Evolutionary conservation across 2,329 filamentous ascomycete species (phyloP).

Genomic region (Pseudomassariella vexata): DNA sequence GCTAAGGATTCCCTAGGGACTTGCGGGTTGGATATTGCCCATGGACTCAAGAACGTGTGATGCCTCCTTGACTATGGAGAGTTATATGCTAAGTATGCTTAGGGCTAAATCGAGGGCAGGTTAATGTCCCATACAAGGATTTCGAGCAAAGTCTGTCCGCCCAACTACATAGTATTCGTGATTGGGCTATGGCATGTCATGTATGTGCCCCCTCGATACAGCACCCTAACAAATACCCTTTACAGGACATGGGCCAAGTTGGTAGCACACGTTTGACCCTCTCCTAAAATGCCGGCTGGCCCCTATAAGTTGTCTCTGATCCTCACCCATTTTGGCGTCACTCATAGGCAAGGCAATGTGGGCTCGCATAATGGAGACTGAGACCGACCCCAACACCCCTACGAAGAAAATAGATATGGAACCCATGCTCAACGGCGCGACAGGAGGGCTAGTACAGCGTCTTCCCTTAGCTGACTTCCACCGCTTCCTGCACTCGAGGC

Average conservation of each 20-base stretch:
- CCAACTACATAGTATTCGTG: conserved; percentile 12
- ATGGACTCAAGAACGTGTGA: conserved; percentile 17
- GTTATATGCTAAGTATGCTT: background rate
- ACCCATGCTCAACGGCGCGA: conserved; percentile 14
- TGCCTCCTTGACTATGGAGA: background rate
- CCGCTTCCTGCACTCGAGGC: conserved; percentile 23
- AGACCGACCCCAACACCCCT: conserved; percentile 14
- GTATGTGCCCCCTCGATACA: too few species aligned
- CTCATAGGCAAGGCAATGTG: conserved; percentile 16
- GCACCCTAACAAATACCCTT: too few species aligned
- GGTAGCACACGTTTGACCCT: too few species aligned
- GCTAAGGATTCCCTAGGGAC: conserved; percentile 13
- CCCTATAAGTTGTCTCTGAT: too few species aligned
- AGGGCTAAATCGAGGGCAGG: conserved; percentile 8
- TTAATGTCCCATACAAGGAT: conserved; percentile 15
- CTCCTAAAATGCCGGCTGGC: too few species aligned
- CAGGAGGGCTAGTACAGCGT: conserved; percentile 12
- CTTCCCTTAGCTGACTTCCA: conserved; percentile 11
- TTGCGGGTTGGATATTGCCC: conserved; percentile 17
- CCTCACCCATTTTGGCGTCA: conserved; percentile 11
- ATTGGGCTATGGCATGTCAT: conserved; percentile 19
- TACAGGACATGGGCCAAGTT: too few species aligned
- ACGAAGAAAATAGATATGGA: conserved; percentile 5
- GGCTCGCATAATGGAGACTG: conserved; percentile 9
- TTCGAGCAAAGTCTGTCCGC: conserved; percentile 14